These are phyloP conservation scores for Trichoderma cornu-damae DNA, from an alignment of 2,329 filamentous ascomycete genomes.

Conservation along the genomic window DNA sequence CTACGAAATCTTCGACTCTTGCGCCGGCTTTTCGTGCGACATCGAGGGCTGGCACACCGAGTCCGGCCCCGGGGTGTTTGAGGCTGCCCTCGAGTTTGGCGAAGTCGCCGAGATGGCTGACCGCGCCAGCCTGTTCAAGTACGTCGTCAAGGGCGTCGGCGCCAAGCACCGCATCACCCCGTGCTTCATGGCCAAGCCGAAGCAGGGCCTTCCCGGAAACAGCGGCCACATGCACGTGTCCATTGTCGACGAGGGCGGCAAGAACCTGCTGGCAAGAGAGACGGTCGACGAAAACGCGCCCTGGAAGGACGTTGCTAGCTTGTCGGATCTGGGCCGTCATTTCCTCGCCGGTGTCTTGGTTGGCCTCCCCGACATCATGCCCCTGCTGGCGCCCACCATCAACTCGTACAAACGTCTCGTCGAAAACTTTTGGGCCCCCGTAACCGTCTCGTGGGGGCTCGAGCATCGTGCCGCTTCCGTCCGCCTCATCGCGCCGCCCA, in stretches of 20 bases:
- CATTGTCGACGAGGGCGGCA: slow-evolving; percentile 70
- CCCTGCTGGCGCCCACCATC: slow-evolving; percentile 84
- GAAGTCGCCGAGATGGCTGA: slow-evolving; percentile 89
- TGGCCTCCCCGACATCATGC: slow-evolving; percentile 92
- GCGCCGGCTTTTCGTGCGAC: slow-evolving; percentile 69
- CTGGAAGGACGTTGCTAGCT: slow-evolving; percentile 68
- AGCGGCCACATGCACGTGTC: slow-evolving; percentile 95
- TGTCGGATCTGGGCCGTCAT: slow-evolving; percentile 85
- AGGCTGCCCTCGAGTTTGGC: slow-evolving; percentile 88
- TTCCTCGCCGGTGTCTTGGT: slow-evolving; percentile 89
- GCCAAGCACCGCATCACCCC: slow-evolving; percentile 87
- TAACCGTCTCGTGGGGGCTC: slow-evolving; percentile 94
- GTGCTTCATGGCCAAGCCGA: slow-evolving; percentile 98
- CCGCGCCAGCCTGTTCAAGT: slow-evolving; percentile 88
- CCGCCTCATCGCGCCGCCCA: slow-evolving; percentile 82
- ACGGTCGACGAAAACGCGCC: slow-evolving; percentile 63
- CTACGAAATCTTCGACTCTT: slow-evolving; percentile 79
- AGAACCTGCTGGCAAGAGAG: slow-evolving; percentile 77
- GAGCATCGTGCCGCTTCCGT: slow-evolving; percentile 93
- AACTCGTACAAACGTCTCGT: slow-evolving; percentile 98
- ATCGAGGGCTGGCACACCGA: slow-evolving; percentile 97
- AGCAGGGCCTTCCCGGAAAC: slow-evolving; percentile 85
- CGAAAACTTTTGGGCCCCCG: slow-evolving; percentile 98
- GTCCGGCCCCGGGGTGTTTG: slow-evolving; percentile 88
- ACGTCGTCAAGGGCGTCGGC: slow-evolving; percentile 83